These are phyloP conservation scores for Taphrina confusa DNA, from an alignment of 1,139 yeast species.

Conservation along the genomic window DNA sequence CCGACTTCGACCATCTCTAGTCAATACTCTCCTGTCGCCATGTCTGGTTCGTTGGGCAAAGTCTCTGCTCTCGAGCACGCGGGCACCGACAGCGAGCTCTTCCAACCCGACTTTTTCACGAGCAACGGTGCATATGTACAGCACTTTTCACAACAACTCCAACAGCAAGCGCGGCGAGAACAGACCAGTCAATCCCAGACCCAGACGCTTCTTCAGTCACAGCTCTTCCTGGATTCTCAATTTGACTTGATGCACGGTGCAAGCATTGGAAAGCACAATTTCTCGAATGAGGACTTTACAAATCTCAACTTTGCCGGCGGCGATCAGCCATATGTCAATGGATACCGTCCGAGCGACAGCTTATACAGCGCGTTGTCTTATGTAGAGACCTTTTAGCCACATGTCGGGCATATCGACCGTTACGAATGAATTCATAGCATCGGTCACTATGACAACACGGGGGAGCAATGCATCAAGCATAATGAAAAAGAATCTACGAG, in stretches of 20 bases:
- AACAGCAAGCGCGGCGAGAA: background rate
- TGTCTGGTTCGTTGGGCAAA: constrained; percentile 4
- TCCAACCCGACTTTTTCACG: constrained; percentile 21
- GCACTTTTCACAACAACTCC: constrained; percentile 10
- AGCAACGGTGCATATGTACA: constrained; percentile 13
- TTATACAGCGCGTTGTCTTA: background rate
- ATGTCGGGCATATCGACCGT: no score
- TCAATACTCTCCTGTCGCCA: constrained; percentile 10
- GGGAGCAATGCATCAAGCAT: no score
- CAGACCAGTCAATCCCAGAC: background rate
- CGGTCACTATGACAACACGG: no score
- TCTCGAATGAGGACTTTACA: constrained; percentile 2
- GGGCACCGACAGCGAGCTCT: constrained; percentile 21
- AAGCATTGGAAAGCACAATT: background rate
- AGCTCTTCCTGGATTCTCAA: constrained; percentile 7
- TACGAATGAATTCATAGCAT: no score
- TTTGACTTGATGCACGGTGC: constrained; percentile 5
- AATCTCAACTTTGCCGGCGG: constrained; percentile 12
- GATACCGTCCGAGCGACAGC: background rate
- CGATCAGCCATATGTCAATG: constrained; percentile 16
- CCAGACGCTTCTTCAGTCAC: constrained; percentile 1
- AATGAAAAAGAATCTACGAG: no score
- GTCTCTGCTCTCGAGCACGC: constrained; percentile 8
- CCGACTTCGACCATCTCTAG: constrained; percentile 24
- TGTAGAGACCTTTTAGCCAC: constrained; percentile 12